Base-by-base conservation (phyloP, 768 basidiomycete species). In the Amanita brunnescens region DNA sequence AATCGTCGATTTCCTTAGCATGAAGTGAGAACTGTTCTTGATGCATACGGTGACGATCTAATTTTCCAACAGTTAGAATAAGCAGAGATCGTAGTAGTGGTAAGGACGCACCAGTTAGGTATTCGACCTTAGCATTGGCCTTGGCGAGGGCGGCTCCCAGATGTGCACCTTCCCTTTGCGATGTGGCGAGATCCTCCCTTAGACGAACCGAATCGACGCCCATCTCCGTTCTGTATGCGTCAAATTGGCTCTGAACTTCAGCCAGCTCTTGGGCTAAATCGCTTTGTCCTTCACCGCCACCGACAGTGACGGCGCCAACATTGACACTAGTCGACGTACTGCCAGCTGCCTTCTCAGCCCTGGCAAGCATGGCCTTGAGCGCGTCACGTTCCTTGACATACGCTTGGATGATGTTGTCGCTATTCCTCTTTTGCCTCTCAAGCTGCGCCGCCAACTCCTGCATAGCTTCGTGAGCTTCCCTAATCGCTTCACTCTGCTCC, bases 361-460 rank as follows among this genome's bases (percentile, higher is more conserved):
- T 69, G 14, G 74, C 72, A 13, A 93, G 72, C 76, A 96, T 79
- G 34, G 77, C 75, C 58, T 81, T 85, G 56, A 94, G 76, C 40
- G 90, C 79, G 58, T 96, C 96, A 5, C 91, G 72, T 67, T 98
- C 95, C 66, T 88, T 88, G 67, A 86, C 77, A 52, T 87, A 88
- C 7, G 86, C 83, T 59, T 89, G 84, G 37, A 90, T 82, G 40
- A 83, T 74, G n/a, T 69, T 67, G 30, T 87, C 83, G 61, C 78
- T 75, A 63, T 72, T 74, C 65, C 80, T 81, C 67, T 87, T 84
- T 66, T 91, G 84, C 35, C 75, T 70, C 55, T 94, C 90, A 10
- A 96, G 71, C 63, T 92, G 85, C 12, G 79, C 72, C 14, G 83
- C 83, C 14, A 97, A 72, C 33, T 83, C 79, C 53, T 83, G 77